Percentiles rank a stretch among this genome's conserved stretches.
Evolutionary conservation across 1,284 basidiomycete genomes (phyloP).

Genomic region (Moesziomyces parantarcticus): DNA sequence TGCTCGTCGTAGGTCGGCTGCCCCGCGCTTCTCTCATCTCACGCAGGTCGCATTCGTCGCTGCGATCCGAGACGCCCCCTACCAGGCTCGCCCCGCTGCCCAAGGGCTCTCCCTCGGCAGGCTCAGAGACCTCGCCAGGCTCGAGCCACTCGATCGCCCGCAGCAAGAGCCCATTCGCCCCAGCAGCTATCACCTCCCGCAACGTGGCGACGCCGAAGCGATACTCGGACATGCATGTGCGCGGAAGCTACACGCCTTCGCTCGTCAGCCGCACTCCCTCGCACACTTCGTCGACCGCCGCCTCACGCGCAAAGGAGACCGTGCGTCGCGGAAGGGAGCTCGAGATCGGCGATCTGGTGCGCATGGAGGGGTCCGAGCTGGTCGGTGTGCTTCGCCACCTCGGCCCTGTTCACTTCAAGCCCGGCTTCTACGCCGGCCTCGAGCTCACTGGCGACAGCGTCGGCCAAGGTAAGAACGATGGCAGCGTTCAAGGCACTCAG

Average conservation of each 20-base stretch:
- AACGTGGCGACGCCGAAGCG: slow-evolving; percentile 34
- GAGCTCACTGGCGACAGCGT: slow-evolving; percentile 61
- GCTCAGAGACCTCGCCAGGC: slow-evolving; percentile 23
- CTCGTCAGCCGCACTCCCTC: slow-evolving; percentile 27
- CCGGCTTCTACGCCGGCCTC: slow-evolving; percentile 62
- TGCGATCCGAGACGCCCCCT: slow-evolving; percentile 38
- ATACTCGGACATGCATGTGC: slow-evolving; percentile 33
- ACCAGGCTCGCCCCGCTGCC: slow-evolving; percentile 12
- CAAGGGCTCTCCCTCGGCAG: slow-evolving; percentile 25
- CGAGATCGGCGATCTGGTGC: slow-evolving; percentile 61
- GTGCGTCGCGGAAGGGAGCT: slow-evolving; percentile 41
- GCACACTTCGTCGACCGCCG: slow-evolving; percentile 36
- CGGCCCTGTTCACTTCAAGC: slow-evolving; percentile 57
- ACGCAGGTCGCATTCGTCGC: slow-evolving; percentile 31
- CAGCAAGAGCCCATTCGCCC: slow-evolving; percentile 21
- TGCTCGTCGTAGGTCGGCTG: slow-evolving; percentile 36
- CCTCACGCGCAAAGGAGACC: slow-evolving; percentile 33
- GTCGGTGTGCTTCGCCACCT: slow-evolving; percentile 63
- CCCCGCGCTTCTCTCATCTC: slow-evolving; percentile 36
- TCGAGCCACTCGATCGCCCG: slow-evolving; percentile 15
- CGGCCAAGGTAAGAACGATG: slow-evolving; percentile 97
- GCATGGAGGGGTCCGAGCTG: slow-evolving; percentile 53
- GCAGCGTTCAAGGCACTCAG: slow-evolving; percentile 81
- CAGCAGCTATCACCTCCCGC: slow-evolving; percentile 16
- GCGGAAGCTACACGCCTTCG: slow-evolving; percentile 17